These are phyloP conservation scores for Trichophyton simii DNA, from an alignment of 2,329 filamentous ascomycete species.

Conservation along the genomic window DNA sequence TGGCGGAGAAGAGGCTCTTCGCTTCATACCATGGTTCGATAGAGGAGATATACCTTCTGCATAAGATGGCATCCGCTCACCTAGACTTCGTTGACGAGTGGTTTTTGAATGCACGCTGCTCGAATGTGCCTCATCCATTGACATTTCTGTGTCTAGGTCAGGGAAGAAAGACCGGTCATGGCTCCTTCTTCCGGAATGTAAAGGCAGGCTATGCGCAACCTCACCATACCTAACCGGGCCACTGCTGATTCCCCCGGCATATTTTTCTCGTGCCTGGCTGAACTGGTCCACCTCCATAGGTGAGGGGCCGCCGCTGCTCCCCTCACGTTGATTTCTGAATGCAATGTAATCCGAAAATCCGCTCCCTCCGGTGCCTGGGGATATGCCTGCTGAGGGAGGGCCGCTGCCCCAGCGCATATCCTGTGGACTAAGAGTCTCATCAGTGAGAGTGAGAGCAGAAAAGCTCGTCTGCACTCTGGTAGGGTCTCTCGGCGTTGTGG, in stretches of 20 bases:
- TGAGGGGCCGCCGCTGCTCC: conserved; percentile 27
- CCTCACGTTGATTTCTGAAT: conserved; percentile 33
- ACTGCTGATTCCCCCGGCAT: conserved; percentile 13
- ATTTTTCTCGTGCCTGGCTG: conserved; percentile 21
- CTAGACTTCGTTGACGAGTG: conserved; percentile 23
- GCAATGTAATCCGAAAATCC: conserved; percentile 32
- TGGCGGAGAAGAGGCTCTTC: conserved; percentile 52
- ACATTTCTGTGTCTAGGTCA: conserved; percentile 33
- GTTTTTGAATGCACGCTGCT: conserved; percentile 16
- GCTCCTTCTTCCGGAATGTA: conserved; percentile 46
- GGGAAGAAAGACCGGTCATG: conserved; percentile 49
- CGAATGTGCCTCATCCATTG: conserved; percentile 26
- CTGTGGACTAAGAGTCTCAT: conserved; percentile 11
- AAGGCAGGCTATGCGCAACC: conserved; percentile 38
- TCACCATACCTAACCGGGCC: conserved; percentile 23
- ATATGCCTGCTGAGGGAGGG: conserved; percentile 30
- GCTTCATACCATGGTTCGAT: conserved; percentile 46
- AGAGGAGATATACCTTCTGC: conserved; percentile 19
- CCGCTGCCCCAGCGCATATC: conserved; percentile 26
- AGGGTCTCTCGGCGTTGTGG: conserved; percentile 20
- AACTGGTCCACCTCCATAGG: conserved; percentile 32
- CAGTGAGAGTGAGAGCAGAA: conserved; percentile 11
- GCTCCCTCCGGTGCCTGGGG: conserved; percentile 27
- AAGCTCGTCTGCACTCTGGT: conserved; percentile 21
- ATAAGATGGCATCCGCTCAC: conserved; percentile 29